These are phyloP conservation scores for Zarea fungicola DNA, from an alignment of 2,329 filamentous ascomycete species.

Conservation along the genomic window DNA sequence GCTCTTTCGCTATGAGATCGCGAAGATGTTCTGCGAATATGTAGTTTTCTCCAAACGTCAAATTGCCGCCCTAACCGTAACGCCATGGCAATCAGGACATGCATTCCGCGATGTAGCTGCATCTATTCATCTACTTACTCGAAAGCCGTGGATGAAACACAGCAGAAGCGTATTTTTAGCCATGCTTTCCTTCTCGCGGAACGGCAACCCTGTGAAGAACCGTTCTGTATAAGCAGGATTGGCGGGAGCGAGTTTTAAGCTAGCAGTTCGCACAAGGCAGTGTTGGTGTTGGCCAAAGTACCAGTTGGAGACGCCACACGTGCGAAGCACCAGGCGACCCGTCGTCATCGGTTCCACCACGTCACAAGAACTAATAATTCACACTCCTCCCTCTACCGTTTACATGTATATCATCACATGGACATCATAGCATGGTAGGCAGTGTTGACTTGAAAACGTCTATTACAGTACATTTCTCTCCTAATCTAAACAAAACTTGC, in stretches of 20 bases:
- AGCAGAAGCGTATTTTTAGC: slow-evolving; percentile 77
- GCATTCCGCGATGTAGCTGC: no score
- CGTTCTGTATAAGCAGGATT: background rate
- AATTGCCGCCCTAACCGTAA: slow-evolving; percentile 68
- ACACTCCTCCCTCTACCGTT: no score
- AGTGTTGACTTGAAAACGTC: slow-evolving; percentile 21
- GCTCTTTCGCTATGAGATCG: slow-evolving; percentile 54
- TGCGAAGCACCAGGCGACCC: slow-evolving; percentile 4
- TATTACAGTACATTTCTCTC: slow-evolving; percentile 38
- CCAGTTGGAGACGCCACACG: slow-evolving; percentile 1
- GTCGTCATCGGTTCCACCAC: slow-evolving; percentile 9
- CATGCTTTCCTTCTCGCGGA: background rate
- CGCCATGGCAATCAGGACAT: no score
- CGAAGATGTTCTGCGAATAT: slow-evolving; percentile 69
- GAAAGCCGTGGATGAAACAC: slow-evolving; percentile 86
- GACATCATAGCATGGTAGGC: no score
- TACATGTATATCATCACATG: no score
- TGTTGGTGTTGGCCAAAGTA: no score
- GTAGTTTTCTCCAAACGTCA: slow-evolving; percentile 64
- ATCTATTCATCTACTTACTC: slow-evolving; percentile 44
- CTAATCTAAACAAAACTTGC: slow-evolving; percentile 27
- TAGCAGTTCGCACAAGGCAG: no score
- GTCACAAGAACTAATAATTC: no score
- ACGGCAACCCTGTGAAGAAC: background rate
- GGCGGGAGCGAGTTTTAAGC: no score